Percentiles rank a stretch among this genome's conserved stretches.
Conservation (phyloP, 2,329 filamentous ascomycete genomes). For the Rhinocladiella mackenziei region DNA sequence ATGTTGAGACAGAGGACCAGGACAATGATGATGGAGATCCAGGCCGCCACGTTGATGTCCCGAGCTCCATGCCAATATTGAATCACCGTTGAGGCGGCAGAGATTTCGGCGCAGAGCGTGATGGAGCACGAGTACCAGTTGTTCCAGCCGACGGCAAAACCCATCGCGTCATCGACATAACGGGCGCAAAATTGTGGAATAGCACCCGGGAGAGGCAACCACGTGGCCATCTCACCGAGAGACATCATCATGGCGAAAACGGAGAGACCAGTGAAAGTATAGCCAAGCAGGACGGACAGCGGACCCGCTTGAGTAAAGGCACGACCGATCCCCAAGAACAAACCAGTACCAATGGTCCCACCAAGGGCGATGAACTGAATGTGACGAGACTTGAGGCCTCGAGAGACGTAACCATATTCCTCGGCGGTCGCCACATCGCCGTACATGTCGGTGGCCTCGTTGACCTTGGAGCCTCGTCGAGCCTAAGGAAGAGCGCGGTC, state of each 20-base stretch:
- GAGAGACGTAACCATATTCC: conserved; percentile 33
- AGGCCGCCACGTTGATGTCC: conserved; percentile 34
- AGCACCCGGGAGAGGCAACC: conserved; percentile 41
- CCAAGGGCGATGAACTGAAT: conserved; percentile 39
- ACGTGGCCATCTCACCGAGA: conserved; percentile 43
- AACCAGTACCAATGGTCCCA: conserved; percentile 38
- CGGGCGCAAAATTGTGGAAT: conserved; percentile 40
- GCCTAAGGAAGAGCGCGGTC: conserved; percentile 11
- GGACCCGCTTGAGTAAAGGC: conserved; percentile 38
- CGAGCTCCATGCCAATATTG: conserved; percentile 53
- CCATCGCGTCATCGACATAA: conserved; percentile 43
- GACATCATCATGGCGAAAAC: conserved; percentile 36
- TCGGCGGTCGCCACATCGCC: conserved; percentile 49
- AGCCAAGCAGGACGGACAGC: conserved; percentile 37
- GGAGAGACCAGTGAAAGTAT: conserved; percentile 33
- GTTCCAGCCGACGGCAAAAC: conserved; percentile 47
- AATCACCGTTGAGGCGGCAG: conserved; percentile 61
- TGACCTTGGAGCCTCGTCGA: conserved; percentile 22
- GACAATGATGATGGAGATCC: conserved; percentile 29
- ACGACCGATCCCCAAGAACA: conserved; percentile 39
- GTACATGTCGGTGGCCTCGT: conserved; percentile 52
- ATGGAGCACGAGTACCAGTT: conserved; percentile 46
- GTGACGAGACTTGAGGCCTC: conserved; percentile 39
- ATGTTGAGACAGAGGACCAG: conserved; percentile 58
- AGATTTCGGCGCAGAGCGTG: conserved; percentile 53